A percentile compares a stretch with the other conserved stretches of the same genome.
Conservation (phyloP, 331 rosid genomes). For the Quercus phellos region DNA sequence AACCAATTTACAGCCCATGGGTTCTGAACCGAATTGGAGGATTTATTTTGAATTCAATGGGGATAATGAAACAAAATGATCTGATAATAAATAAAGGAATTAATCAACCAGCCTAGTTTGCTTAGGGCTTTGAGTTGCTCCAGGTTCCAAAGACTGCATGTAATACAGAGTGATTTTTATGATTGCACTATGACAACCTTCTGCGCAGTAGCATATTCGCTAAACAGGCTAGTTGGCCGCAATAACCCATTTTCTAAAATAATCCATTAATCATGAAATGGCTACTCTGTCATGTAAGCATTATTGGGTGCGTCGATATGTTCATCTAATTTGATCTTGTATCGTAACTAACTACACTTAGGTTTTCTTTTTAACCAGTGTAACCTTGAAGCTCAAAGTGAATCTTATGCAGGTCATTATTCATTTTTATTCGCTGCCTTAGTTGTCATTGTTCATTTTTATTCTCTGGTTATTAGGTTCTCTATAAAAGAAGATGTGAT, state of each 20-base stretch:
- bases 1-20: neutral
- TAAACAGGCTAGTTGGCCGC: neutral
- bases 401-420: neutral
- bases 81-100: neutral
- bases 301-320: neutral
- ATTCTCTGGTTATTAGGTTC: conserved; percentile 50
- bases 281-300: neutral
- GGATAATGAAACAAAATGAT: neutral
- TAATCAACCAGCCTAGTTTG: neutral
- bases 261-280: neutral
- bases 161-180: neutral
- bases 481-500: conserved; percentile 89
- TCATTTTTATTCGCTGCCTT: neutral
- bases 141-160: neutral
- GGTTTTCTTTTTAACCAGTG: neutral
- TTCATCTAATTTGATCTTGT: neutral
- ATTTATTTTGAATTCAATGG: neutral
- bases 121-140: neutral
- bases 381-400: neutral
- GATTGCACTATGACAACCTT: neutral
- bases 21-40: neutral
- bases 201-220: neutral
- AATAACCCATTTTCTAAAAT: neutral
- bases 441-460: conserved; percentile 11
- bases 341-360: neutral